Evolutionary conservation across 306 rosid species (phyloP).

Genomic region (Senna siamea): DNA sequence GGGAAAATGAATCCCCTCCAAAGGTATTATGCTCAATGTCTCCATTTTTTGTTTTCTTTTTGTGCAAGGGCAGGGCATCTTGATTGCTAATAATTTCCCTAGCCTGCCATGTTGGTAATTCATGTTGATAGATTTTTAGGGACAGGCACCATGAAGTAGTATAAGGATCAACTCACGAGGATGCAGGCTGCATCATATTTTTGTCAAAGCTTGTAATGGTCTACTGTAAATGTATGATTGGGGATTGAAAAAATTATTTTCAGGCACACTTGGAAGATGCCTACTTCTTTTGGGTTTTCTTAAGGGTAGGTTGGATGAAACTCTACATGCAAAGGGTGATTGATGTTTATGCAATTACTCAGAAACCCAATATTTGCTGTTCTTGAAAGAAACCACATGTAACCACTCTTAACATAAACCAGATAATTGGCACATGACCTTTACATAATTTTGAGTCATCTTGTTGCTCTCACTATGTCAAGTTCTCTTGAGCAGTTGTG

Average conservation of each 20-base stretch:
- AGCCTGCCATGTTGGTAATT: conserved; percentile 22
- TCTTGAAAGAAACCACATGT: conserved; percentile 20
- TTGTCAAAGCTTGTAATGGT: conserved; percentile 8
- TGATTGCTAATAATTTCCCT: conserved; percentile 13
- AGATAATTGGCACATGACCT: conserved; percentile 10
- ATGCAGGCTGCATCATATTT: neutral
- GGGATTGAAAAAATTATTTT: conserved; percentile 12
- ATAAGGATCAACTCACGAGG: neutral
- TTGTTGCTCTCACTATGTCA: conserved; percentile 1
- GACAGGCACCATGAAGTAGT: neutral
- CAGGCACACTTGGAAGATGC: conserved; percentile 10
- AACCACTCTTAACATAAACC: conserved; percentile 16
- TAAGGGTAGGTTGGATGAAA: conserved; percentile 3
- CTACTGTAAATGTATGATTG: neutral
- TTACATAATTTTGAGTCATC: conserved; percentile 9
- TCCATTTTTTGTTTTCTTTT: neutral
- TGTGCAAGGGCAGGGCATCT: neutral
- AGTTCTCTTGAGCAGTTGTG: conserved; percentile 18
- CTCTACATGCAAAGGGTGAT: neutral
- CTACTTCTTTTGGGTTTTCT: conserved; percentile 19
- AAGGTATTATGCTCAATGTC: conserved; percentile 59
- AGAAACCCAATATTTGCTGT: conserved; percentile 15
- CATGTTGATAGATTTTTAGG: neutral
- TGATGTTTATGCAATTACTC: conserved; percentile 16
- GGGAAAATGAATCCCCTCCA: conserved; percentile 93